Evolutionary conservation across 2,329 filamentous ascomycete genomes (phyloP).

Genomic region (Alternaria brassicicola): DNA sequence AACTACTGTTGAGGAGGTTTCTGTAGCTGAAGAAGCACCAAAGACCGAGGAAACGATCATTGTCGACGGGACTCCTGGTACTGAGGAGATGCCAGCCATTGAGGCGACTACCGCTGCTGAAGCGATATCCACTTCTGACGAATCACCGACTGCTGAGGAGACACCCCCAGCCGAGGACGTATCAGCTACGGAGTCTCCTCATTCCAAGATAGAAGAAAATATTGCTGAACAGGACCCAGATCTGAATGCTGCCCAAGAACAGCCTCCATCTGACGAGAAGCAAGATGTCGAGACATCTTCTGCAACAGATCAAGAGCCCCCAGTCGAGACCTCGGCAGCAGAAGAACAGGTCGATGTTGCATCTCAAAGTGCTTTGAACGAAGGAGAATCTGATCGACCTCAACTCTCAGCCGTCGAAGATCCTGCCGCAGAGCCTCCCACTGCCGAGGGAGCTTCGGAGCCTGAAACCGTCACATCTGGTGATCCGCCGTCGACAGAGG

Average conservation of each 20-base stretch:
- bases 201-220: slow-evolving; percentile 6
- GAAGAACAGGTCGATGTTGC: background rate
- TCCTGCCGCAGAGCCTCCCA: background rate
- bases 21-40: background rate
- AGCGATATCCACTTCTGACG: background rate
- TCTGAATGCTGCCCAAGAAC: background rate
- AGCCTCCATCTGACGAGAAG: background rate
- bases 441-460: background rate
- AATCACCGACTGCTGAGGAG: background rate
- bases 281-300: background rate
- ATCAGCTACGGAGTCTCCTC: background rate
- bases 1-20: background rate
- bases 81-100: background rate
- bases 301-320: background rate
- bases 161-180: background rate
- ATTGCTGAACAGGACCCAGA: background rate
- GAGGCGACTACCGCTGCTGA: slow-evolving; percentile 5
- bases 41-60: background rate
- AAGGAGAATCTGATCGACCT: background rate
- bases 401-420: background rate
- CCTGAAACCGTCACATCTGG: background rate
- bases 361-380: background rate
- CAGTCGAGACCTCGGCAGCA: background rate
- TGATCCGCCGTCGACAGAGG: background rate
- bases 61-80: background rate